Evolutionary conservation across 768 basidiomycete genomes (phyloP).

Genomic region (Podaxis rugospora): DNA sequence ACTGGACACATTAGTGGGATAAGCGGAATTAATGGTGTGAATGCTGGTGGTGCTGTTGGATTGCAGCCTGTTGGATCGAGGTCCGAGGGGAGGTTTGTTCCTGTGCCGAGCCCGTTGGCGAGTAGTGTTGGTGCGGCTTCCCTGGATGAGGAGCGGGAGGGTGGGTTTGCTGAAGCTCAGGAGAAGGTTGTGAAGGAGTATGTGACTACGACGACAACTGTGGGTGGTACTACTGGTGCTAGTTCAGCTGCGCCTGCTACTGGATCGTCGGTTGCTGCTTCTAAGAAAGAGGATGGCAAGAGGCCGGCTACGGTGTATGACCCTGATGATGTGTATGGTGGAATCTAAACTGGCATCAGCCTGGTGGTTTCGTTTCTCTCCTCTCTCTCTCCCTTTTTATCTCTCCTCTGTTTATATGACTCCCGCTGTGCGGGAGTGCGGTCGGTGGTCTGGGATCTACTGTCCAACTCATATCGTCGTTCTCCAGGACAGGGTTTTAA

Average conservation of each 20-base stretch:
- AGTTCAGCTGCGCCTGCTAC: slow-evolving; percentile 12
- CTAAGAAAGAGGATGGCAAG: slow-evolving; percentile 20
- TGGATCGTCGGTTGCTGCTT: background rate
- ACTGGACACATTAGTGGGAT: slow-evolving; percentile 5
- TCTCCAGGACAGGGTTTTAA: background rate
- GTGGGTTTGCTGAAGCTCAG: slow-evolving; percentile 2
- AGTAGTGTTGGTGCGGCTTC: slow-evolving; percentile 26
- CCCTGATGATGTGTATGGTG: slow-evolving; percentile 66
- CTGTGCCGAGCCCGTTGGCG: slow-evolving; percentile 35
- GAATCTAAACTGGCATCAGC: slow-evolving; percentile 38
- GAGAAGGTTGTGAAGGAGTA: background rate
- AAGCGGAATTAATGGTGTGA: background rate
- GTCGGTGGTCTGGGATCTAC: background rate
- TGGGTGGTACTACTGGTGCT: background rate
- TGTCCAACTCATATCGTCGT: background rate
- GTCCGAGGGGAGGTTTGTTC: slow-evolving; percentile 27
- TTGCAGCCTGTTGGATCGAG: slow-evolving; percentile 5
- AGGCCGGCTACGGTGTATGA: slow-evolving; percentile 55
- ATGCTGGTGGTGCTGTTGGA: background rate
- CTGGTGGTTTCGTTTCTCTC: background rate
- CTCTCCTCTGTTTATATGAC: background rate
- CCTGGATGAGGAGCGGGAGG: slow-evolving; percentile 6
- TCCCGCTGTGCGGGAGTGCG: background rate
- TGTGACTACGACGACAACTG: background rate
- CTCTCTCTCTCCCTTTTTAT: background rate